Base-by-base conservation (phyloP, 2,329 filamentous ascomycete genomes). In the Teratosphaeria gauchensis region DNA sequence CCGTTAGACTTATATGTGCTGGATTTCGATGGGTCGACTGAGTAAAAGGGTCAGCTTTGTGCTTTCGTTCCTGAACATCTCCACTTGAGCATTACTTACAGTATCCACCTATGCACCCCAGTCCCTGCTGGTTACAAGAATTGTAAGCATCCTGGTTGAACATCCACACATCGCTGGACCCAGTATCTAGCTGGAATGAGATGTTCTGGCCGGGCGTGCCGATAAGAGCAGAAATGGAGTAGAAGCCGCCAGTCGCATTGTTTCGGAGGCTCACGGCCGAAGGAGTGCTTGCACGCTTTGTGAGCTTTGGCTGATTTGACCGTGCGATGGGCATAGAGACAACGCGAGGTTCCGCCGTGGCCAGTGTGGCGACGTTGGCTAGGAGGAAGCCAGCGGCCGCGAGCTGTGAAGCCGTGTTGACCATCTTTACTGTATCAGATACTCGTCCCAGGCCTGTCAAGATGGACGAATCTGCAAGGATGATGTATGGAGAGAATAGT, bases 161-260 rank as follows among this genome's bases (percentile, higher is more conserved):
- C 54, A 81, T 77, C 83, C 83, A 86, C 8, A 86, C 72, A 73
- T 86, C 83, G 63, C 82, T 84, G 65, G 80, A 84, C 35, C 83
- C 83, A 8, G 83, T 86, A 63, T 86, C 83, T 63, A 86, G 75
- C 64, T 84, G 80, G 57, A 85, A 67, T 46, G 78, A 77, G 55
- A 86, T 68, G 14, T 64, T 69, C 64, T 86, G 83, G 38, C 69
- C 68, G 0, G 83, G 83, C 0, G 83, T 85, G 28, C 83, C 83
- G 11, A 86, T 63, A 8, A 48, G 42, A 4, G 42, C 42, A 5
- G 42, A 19, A 2, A 48, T 48, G 42, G 16, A 48, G 42, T 48
- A 48, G n/a, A 48, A 48, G 42, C 42, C 42, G 5, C 42, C 42
- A 21, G 42, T 48, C 19, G 42, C 42, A 21, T 48, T 48, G 42